Evolutionary conservation across 2,329 filamentous ascomycete genomes (phyloP), one percentile per base, ranked within the genome.

Genomic region (Juglanconis juglandina): DNA sequence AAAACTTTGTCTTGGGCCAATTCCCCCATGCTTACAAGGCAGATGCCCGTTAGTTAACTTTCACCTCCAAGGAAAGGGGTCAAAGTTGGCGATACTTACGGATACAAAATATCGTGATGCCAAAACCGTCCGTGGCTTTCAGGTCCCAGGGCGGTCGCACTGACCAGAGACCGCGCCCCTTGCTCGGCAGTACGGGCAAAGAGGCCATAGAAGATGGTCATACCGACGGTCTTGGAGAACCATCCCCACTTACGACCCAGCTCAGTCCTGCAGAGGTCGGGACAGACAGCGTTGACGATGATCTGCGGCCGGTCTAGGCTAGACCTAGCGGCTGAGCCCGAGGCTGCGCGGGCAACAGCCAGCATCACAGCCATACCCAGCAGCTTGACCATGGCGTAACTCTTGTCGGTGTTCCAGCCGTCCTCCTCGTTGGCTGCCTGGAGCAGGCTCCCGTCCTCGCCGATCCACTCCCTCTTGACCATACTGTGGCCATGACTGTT

Each of bases 101-200:
- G 56, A 24, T 3, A 32, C 48, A 52, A n/a, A 34, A 47, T 35
- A 13, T 53, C 58, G n/a, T 60, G 41, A 39, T 46, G 37, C 58
- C 58, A 56, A 34, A 60, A 44, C 11, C 30, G 32, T 30, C 58
- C 58, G 33, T 56, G 52, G 50, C 51, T 53, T 14, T 60, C 52
- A 2, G 58, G 46, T 3, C 58, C 58, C 8, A 60, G 35, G 3
- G 53, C 46, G 5, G 47, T 56, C 7, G 42, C 58, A 17, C 58
- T 56, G 9, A 60, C 58, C 8, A 56, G 47, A 7, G 46, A 52
- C 8, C 58, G 42, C 4, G 58, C 17, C 9, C 58, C 58, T 17
- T 60, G 34, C 11, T 60, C 59, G 3, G 59, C 49, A 8, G 59
- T 61, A 8, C 54, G 53, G 39, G 48, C 49, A 14, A 58, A 61